Evolutionary conservation across 2,329 filamentous ascomycete genomes (phyloP).

Genomic region (Teratosphaeria destructans): DNA sequence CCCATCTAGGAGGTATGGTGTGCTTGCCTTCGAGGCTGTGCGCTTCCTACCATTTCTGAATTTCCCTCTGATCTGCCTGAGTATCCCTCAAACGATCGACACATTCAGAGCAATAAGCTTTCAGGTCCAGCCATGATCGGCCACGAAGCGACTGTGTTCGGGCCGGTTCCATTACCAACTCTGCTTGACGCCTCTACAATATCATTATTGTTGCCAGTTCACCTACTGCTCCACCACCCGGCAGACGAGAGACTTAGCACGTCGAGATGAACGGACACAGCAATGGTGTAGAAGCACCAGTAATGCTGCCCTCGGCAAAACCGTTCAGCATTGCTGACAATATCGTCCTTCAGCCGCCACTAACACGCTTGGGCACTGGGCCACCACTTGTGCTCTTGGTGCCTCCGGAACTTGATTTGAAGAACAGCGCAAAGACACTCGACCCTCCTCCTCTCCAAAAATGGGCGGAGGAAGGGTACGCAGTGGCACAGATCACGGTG

Average conservation of each 20-base stretch:
- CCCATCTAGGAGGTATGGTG: too few relatives aligned
- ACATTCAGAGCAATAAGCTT: not conserved
- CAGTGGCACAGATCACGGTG: constrained; percentile 45
- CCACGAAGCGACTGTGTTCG: not conserved
- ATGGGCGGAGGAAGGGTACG: constrained; percentile 62
- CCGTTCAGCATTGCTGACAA: not conserved
- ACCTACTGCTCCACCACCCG: not conserved
- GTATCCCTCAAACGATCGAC: not conserved
- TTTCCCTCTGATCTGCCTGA: not conserved
- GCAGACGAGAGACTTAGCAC: not conserved
- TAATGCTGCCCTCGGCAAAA: constrained; percentile 1
- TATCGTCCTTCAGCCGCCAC: constrained; percentile 28
- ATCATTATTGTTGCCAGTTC: not conserved
- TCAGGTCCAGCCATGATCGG: not conserved
- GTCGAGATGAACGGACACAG: not conserved
- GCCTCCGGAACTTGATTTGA: constrained; percentile 24
- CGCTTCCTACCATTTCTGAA: not conserved
- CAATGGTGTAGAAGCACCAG: not conserved
- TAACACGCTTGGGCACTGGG: constrained; percentile 39
- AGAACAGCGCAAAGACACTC: constrained; percentile 27
- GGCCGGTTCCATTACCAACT: not conserved
- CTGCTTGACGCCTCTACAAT: not conserved
- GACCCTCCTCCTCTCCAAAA: constrained; percentile 51
- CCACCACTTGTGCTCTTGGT: constrained; percentile 40
- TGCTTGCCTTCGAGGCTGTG: too few relatives aligned